Evolutionary conservation across 208 protist genomes (phyloP).

Genomic region (Trypanosomatidae sp.): DNA sequence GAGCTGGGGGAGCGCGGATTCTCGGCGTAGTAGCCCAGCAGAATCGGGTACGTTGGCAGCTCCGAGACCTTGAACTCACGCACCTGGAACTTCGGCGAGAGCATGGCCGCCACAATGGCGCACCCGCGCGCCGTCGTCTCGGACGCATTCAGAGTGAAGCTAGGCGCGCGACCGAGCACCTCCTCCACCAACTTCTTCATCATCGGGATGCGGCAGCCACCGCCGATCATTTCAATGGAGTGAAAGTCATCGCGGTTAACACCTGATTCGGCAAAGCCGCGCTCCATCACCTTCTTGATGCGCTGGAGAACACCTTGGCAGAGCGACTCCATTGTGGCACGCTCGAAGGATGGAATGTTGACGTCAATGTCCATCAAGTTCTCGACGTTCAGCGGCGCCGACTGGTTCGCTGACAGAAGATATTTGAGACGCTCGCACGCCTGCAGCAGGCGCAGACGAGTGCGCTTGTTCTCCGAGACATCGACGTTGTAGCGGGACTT

Average conservation of each 20-base stretch:
- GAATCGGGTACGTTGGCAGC: conserved; percentile 71
- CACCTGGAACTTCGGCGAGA: conserved; percentile 92
- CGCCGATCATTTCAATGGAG: conserved; percentile 92
- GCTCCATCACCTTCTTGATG: conserved; percentile 53
- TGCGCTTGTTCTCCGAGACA: conserved; percentile 79
- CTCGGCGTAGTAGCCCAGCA: conserved; percentile 77
- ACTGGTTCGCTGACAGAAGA: conserved; percentile 87
- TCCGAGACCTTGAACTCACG: conserved; percentile 85
- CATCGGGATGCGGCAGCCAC: conserved; percentile 88
- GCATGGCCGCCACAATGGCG: conserved; percentile 85
- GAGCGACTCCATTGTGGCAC: conserved; percentile 74
- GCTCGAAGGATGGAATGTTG: conserved; percentile 78
- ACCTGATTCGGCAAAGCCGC: conserved; percentile 56
- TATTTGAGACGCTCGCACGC: conserved; percentile 91
- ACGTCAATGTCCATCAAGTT: conserved; percentile 94
- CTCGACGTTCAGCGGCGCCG: conserved; percentile 84
- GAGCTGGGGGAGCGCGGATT: conserved; percentile 51
- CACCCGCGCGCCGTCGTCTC: conserved; percentile 86
- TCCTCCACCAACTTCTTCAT: conserved; percentile 78
- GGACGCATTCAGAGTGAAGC: conserved; percentile 89
- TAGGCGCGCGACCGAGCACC: conserved; percentile 56
- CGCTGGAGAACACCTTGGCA: conserved; percentile 41
- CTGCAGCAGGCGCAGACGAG: conserved; percentile 79
- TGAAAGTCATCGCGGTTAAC: conserved; percentile 51
- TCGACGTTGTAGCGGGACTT: conserved; percentile 90